Evolutionary conservation across 495 filamentous ascomycete genomes (phyloP).

Genomic region (Lindgomyces ingoldianus): DNA sequence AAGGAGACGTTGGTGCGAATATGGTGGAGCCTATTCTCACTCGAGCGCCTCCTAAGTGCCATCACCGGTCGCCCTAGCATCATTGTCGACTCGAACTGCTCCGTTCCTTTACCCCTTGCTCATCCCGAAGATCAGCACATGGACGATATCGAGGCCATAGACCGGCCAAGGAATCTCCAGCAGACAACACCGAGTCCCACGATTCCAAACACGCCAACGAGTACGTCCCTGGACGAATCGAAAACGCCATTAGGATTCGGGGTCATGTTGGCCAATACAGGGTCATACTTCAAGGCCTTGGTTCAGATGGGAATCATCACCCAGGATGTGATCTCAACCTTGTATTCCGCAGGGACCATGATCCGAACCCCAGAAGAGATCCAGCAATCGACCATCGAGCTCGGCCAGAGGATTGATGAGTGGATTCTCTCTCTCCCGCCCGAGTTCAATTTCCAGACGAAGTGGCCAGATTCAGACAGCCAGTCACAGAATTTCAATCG

Average conservation of each 20-base stretch:
- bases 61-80: conserved; percentile 64
- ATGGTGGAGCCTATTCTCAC: conserved; percentile 62
- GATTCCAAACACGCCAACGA: not conserved
- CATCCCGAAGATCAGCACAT: conserved; percentile 57
- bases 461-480: not conserved
- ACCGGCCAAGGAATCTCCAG: not conserved
- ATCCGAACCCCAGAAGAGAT: conserved; percentile 3
- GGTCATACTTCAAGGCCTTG: conserved; percentile 14
- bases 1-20: conserved; percentile 60
- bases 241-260: not conserved
- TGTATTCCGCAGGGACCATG: conserved; percentile 23
- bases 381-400: conserved; percentile 5
- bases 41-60: conserved; percentile 59
- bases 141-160: conserved; percentile 10
- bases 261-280: not conserved
- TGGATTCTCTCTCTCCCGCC: conserved; percentile 12
- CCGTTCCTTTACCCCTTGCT: conserved; percentile 57
- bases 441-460: conserved; percentile 6
- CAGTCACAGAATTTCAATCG: not conserved
- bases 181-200: not conserved
- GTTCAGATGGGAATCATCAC: conserved; percentile 17
- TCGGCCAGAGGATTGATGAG: conserved; percentile 1
- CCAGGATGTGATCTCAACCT: conserved; percentile 12
- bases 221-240: not conserved
- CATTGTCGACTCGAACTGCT: conserved; percentile 56